Conservation (phyloP, 345 rosid species). For the Brassica napus region DNA sequence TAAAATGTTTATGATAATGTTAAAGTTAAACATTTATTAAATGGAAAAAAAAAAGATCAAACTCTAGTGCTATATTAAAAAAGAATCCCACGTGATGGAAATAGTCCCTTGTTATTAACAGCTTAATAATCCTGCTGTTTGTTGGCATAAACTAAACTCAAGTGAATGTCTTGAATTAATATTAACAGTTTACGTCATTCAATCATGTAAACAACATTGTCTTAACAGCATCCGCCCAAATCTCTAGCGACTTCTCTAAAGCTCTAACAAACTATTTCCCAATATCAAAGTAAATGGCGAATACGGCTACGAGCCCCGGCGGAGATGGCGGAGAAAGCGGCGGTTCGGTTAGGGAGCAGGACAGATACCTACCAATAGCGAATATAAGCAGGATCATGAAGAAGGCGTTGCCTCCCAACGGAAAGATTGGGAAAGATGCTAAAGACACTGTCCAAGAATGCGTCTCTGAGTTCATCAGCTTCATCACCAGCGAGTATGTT, state of each 20-base stretch:
- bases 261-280: neutral
- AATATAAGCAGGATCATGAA: constrained; percentile 75
- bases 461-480: constrained; percentile 72
- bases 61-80: too few relatives aligned
- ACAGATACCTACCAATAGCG: constrained; percentile 62
- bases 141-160: too few relatives aligned
- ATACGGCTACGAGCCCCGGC: constrained; percentile 59
- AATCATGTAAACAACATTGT: neutral
- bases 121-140: too few relatives aligned
- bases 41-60: too few relatives aligned
- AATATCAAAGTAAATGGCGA: constrained; percentile 48
- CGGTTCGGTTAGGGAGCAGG: constrained; percentile 60
- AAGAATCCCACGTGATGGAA: too few relatives aligned
- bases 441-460: constrained; percentile 73
- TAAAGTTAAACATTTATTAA: too few relatives aligned
- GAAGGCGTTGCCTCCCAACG: constrained; percentile 64
- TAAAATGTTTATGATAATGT: too few relatives aligned
- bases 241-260: neutral
- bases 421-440: constrained; percentile 66
- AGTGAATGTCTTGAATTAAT: too few relatives aligned
- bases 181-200: too few relatives aligned
- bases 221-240: constrained; percentile 6
- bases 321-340: constrained; percentile 71
- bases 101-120: too few relatives aligned
- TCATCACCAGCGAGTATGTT: constrained; percentile 65